Evolutionary conservation across 805 yeast species (phyloP).

Genomic region (Naumovozyma dairenensis): DNA sequence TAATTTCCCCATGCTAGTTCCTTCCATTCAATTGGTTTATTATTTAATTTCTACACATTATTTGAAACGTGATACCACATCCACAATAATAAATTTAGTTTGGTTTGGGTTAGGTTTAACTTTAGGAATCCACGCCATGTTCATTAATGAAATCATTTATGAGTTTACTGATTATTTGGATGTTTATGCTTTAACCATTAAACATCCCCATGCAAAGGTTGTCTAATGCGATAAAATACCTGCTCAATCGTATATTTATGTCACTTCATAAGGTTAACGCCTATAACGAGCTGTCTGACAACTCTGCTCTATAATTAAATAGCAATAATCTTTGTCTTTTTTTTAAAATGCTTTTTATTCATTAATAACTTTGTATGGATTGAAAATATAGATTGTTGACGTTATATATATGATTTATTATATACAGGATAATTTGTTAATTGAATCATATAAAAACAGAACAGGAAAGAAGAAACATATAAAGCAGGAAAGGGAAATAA

Average conservation of each 20-base stretch:
- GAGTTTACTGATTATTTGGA: conserved; percentile 79
- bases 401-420: no score
- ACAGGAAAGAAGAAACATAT: no score
- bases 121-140: conserved; percentile 58
- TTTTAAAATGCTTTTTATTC: no score
- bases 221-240: conserved; percentile 7
- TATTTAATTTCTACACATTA: conserved; percentile 24
- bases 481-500: no score
- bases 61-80: conserved; percentile 29
- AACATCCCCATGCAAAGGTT: conserved; percentile 66
- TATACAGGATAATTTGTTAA: no score
- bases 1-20: conserved; percentile 64
- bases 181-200: conserved; percentile 77
- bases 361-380: no score
- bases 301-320: no score
- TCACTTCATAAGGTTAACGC: no score
- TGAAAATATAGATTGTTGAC: no score
- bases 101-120: conserved; percentile 63
- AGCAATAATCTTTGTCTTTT: no score
- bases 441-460: no score
- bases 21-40: conserved; percentile 38
- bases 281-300: no score
- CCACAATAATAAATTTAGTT: conserved; percentile 41
- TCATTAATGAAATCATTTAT: conserved; percentile 69
- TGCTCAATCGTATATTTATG: background rate